phyloP scores from a whole-genome alignment of 208 protist species.

The Trypanosoma scelopori region DNA sequence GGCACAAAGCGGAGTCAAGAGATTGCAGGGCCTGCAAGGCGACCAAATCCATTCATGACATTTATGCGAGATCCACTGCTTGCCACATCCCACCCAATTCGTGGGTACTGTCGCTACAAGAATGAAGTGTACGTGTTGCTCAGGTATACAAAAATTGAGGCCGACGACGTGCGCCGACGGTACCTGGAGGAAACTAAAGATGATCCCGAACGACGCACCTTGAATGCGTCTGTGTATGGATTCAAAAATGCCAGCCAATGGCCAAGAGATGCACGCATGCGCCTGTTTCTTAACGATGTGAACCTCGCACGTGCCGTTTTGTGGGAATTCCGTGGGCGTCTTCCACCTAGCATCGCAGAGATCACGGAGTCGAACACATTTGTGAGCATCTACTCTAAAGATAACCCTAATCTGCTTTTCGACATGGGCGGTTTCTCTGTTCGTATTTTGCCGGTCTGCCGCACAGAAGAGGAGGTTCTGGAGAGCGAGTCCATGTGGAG shows the following conservation, averaged over 20 bases:
- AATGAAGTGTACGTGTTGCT: conserved; percentile 98
- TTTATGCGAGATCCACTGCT: conserved; percentile 93
- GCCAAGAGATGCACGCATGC: conserved; percentile 99
- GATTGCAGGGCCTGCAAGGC: conserved; percentile 96
- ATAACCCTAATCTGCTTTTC: conserved; percentile 99
- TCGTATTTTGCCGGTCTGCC: conserved; percentile 89
- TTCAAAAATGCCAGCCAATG: conserved; percentile 99
- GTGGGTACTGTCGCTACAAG: conserved; percentile 98
- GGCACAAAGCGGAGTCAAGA: conserved; percentile 98
- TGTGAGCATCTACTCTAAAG: conserved; percentile 99
- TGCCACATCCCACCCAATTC: conserved; percentile 98
- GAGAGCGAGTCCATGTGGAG: conserved; percentile 99
- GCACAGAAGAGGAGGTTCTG: conserved; percentile 90
- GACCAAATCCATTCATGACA: conserved; percentile 98
- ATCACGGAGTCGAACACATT: conserved; percentile 98
- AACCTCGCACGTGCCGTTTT: conserved; percentile 99
- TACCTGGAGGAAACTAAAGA: conserved; percentile 98
- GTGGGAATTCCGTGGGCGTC: conserved; percentile 99
- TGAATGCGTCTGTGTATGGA: conserved; percentile 99
- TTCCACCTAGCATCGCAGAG: conserved; percentile 97
- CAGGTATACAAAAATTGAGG: conserved; percentile 97
- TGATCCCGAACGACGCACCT: conserved; percentile 95
- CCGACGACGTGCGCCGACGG: conserved; percentile 97
- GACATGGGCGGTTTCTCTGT: conserved; percentile 99
- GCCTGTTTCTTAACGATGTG: conserved; percentile 99